Percentiles rank a stretch among this genome's conserved stretches.
Evolutionary conservation across 2,329 filamentous ascomycete genomes (phyloP).

Genomic region (Graphium sp.): DNA sequence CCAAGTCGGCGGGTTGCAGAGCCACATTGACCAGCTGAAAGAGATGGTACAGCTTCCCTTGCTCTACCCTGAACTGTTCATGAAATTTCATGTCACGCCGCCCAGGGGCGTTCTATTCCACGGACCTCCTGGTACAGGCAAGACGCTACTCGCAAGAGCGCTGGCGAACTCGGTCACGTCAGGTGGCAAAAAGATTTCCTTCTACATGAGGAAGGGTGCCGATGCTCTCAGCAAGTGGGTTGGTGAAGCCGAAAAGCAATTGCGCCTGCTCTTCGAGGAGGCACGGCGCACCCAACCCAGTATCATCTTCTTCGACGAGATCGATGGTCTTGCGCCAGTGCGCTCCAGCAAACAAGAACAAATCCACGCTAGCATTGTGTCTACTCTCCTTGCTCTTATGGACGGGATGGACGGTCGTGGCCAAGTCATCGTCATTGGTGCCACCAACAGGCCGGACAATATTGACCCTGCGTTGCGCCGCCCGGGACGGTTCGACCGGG

Average conservation of each 20-base stretch:
- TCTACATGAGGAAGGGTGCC: slow-evolving; percentile 98
- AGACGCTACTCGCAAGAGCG: slow-evolving; percentile 87
- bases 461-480: slow-evolving; percentile 91
- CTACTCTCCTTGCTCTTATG: slow-evolving; percentile 85
- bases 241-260: slow-evolving; percentile 89
- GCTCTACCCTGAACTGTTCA: slow-evolving; percentile 87
- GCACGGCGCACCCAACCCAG: slow-evolving; percentile 90
- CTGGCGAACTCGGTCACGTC: slow-evolving; percentile 80
- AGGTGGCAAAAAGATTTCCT: slow-evolving; percentile 86
- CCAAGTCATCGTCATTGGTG: slow-evolving; percentile 95
- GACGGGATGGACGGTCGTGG: slow-evolving; percentile 97
- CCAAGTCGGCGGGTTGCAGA: slow-evolving; percentile 79
- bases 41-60: slow-evolving; percentile 96
- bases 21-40: slow-evolving; percentile 92
- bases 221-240: slow-evolving; percentile 99
- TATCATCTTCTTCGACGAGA: slow-evolving; percentile 95
- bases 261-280: slow-evolving; percentile 87
- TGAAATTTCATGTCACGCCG: slow-evolving; percentile 80
- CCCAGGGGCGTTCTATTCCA: slow-evolving; percentile 93
- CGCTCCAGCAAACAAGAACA: slow-evolving; percentile 97
- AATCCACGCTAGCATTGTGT: slow-evolving; percentile 95
- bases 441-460: slow-evolving; percentile 93
- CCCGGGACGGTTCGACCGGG: slow-evolving; percentile 87
- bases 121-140: slow-evolving; percentile 91
- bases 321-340: slow-evolving; percentile 89